phyloP scores from a whole-genome alignment of 2,329 filamentous ascomycete genomes.

The Pseudogymnoascus sp. region DNA sequence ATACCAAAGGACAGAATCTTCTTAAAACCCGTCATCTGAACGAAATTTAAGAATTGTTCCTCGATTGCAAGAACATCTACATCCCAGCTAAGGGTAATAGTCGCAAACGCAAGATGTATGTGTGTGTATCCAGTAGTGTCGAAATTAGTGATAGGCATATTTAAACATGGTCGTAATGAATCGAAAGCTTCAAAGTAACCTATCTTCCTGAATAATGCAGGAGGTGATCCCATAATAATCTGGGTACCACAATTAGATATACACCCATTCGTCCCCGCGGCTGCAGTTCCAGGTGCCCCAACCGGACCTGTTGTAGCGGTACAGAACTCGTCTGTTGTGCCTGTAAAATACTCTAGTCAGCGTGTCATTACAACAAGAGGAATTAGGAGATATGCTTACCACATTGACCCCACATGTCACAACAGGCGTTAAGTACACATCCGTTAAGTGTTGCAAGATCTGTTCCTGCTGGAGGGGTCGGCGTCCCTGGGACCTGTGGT shows the following conservation, averaged over 20 bases:
- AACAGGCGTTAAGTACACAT: too few species aligned
- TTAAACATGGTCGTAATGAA: constrained; percentile 28
- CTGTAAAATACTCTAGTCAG: constrained; percentile 35
- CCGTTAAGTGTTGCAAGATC: constrained; percentile 13
- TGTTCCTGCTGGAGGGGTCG: constrained; percentile 28
- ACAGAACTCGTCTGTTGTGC: constrained; percentile 34
- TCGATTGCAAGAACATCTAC: too few species aligned
- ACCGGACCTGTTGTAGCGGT: constrained; percentile 23
- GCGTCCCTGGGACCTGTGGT: constrained; percentile 38
- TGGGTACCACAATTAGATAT: constrained; percentile 36
- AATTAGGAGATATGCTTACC: constrained; percentile 34
- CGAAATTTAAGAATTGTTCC: too few species aligned
- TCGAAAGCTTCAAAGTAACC: too few species aligned
- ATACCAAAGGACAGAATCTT: constrained; percentile 38
- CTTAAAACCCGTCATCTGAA: constrained; percentile 29
- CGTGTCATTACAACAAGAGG: constrained; percentile 37
- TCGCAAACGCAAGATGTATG: too few species aligned
- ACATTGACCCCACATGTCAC: too few species aligned
- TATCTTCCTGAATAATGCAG: too few species aligned
- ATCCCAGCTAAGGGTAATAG: too few species aligned
- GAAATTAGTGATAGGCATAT: too few species aligned
- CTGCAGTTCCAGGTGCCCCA: constrained; percentile 32
- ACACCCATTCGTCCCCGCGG: too few species aligned
- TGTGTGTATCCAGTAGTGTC: too few species aligned
- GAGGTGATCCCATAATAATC: constrained; percentile 25